These are phyloP conservation scores for Blastobotrys parvus DNA, from an alignment of 805 yeast genomes.

Conservation along the genomic window DNA sequence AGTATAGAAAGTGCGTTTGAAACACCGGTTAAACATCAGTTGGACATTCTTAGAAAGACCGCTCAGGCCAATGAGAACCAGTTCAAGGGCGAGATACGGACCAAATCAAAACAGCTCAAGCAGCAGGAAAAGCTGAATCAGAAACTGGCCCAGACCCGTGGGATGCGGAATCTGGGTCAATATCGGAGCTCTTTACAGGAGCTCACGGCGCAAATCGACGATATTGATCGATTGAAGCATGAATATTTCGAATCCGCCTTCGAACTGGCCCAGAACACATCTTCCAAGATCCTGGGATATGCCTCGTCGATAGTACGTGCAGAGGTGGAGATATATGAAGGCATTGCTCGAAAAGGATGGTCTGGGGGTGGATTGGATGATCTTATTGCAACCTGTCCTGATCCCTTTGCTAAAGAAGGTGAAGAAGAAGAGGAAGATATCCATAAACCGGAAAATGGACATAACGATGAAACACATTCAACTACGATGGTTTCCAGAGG, in stretches of 20 bases:
- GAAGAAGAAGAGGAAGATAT: slow-evolving; percentile 13
- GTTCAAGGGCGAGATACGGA: slow-evolving; percentile 47
- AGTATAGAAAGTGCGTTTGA: slow-evolving; percentile 48
- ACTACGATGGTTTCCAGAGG: no score
- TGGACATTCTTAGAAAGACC: slow-evolving; percentile 37
- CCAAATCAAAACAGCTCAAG: slow-evolving; percentile 44
- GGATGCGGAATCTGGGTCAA: slow-evolving; percentile 54
- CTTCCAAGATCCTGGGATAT: slow-evolving; percentile 42
- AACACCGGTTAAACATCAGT: slow-evolving; percentile 40
- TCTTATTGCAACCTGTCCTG: slow-evolving; percentile 54
- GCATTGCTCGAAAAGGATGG: slow-evolving; percentile 79
- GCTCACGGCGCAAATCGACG: slow-evolving; percentile 68
- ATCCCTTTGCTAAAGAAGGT: slow-evolving; percentile 42
- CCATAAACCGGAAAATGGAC: background rate
- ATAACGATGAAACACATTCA: no score
- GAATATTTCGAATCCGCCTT: slow-evolving; percentile 63
- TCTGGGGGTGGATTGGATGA: slow-evolving; percentile 80
- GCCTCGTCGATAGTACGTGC: slow-evolving; percentile 65
- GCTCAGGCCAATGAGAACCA: slow-evolving; percentile 40
- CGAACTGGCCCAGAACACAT: slow-evolving; percentile 54
- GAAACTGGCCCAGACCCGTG: slow-evolving; percentile 44
- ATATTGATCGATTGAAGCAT: slow-evolving; percentile 65
- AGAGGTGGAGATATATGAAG: slow-evolving; percentile 72
- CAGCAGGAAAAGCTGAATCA: slow-evolving; percentile 54
- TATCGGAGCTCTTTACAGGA: slow-evolving; percentile 61